Evolutionary conservation across 305 asterid species (phyloP).

Genomic region (Plantago coronopus): DNA sequence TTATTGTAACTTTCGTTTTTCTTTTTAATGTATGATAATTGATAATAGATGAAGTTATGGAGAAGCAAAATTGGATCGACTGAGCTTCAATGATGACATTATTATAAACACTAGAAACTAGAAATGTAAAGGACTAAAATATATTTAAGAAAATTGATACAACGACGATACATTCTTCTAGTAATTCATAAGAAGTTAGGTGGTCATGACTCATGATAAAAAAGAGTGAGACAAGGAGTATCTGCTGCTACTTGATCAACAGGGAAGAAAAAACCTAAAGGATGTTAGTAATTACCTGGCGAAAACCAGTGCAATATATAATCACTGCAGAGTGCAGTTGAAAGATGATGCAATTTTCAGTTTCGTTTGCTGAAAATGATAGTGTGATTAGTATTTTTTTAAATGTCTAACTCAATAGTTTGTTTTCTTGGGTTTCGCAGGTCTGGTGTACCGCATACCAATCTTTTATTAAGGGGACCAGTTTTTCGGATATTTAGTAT

Average conservation of each 20-base stretch:
- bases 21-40: too few species aligned
- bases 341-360: too few species aligned
- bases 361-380: too few species aligned
- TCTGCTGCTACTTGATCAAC: too few species aligned
- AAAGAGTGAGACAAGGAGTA: too few species aligned
- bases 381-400: not conserved
- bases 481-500: slow-evolving; percentile 88
- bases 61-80: not conserved
- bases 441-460: slow-evolving; percentile 97
- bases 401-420: slow-evolving; percentile 6
- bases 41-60: not conserved
- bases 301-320: not conserved
- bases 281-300: not conserved
- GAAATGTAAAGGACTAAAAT: not conserved
- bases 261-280: too few species aligned
- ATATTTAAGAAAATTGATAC: not conserved
- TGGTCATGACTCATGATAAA: not conserved
- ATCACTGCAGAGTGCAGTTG: not conserved
- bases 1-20: too few species aligned
- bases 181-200: slow-evolving; percentile 6
- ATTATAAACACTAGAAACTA: not conserved
- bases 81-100: not conserved
- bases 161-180: not conserved
- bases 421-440: slow-evolving; percentile 38
- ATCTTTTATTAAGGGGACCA: slow-evolving; percentile 75